Evolutionary conservation across 495 filamentous ascomycete genomes (phyloP), one percentile per base, ranked within the genome.

Genomic region (Hypoxylon perforatum): DNA sequence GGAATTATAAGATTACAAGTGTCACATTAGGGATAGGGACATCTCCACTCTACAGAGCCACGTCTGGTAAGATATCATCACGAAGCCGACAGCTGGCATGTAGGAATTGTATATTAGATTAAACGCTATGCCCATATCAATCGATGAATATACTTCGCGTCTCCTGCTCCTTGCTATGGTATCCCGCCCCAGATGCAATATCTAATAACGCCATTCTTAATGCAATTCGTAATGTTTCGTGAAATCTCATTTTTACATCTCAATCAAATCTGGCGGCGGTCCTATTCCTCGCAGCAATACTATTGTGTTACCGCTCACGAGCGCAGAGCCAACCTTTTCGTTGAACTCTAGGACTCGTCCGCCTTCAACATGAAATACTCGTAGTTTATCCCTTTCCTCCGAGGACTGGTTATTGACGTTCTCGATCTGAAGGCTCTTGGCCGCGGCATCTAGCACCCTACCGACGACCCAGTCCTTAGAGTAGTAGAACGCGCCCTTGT

Each of bases 331-430:
- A 18, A 90, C 76, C 77, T 93, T 90, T 77, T 97, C 93, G 19
- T 85, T 86, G 76, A 97, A 99, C 47, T 90, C 91, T 64, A 99
- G 72, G 59, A 98, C 79, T 57, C 92, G 78, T 0, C 96, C 96
- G 0, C 88, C 90, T 73, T 98, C 95, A 0, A 97, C 91, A 76
- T 98, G 94, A 58, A 95, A 99, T 1, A 99, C 86, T 36, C 94
- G 75, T 64, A 99, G 70, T 71, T 87, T 86, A 28, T 91, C 89
- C 76, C 90, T 88, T 80, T 96, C 92, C 14, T 90, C 84, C 23
- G 83, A 86, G 17, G 82, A 89, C 57, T 92, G 84, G 73, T 97
- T 97, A 71, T 97, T 97, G 61, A 96, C 67, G 75, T 97, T 97
- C 77, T 91, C 83, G 36, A 97, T 87, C 73, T 91, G 88, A 58